Base-by-base conservation (phyloP, 2,329 filamentous ascomycete genomes). In the Colletotrichum sp. region DNA sequence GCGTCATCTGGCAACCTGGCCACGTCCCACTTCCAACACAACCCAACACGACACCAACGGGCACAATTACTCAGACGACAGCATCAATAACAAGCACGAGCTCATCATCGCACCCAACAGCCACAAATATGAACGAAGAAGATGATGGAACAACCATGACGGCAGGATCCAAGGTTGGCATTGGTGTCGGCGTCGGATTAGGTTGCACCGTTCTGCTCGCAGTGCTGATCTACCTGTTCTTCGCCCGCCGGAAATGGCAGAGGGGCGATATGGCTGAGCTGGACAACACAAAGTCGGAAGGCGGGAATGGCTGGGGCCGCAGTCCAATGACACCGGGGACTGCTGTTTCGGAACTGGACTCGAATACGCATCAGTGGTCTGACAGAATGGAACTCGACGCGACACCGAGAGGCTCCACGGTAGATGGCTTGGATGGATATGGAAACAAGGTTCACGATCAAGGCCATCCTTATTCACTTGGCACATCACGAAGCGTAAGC, bases 1-100 rank as follows among this genome's bases (percentile, higher is more conserved):
- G 79, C 67, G 81, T 84, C 16, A 70, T 78, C 39, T 80, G 78
- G 77, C 76, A 79, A 64, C 75, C 79, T n/a, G 80, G 79, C 30
- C 73, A 78, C 36, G 77, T 80, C 10, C 81, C 82, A 16, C 79
- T 77, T 13, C 73, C 64, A 8, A 59, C 71, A 6, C 59, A 64
- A 21, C 32, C 67, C 0, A 43, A 28, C 43, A 64, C 57, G 14
- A 57, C 43, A 30, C 43, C 75, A 8, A 26, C 63, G 7, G 28
- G 61, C 4, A 59, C 59, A 24, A 1, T 7, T 28, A 26, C 63
- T 18, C 14, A 73, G 3, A 26, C 59, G 6, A 30, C 71, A 4
- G 21, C 63, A 14, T 26, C 66, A 6, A 65, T 63, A 21, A 59
- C 34, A 10, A 30, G 71, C 16, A 52, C 68, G 24, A 52, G 34